Conservation (phyloP, 805 yeast species). For the Candida adriatica region DNA sequence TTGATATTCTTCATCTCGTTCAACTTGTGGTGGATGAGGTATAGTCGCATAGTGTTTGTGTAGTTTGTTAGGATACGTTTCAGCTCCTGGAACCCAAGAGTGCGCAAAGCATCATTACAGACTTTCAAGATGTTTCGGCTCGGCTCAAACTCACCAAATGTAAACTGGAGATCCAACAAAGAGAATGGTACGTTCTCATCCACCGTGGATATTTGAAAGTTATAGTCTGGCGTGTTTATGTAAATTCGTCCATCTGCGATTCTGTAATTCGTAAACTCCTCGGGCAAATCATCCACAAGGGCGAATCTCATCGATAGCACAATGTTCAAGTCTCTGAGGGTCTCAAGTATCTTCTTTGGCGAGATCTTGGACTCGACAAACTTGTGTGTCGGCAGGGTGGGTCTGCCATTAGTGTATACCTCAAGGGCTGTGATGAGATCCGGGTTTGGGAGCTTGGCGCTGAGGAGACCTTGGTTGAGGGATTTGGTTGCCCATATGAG, state of each 20-base stretch:
- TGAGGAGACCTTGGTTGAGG: conserved; percentile 64
- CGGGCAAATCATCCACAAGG: conserved; percentile 52
- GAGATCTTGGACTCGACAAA: conserved; percentile 44
- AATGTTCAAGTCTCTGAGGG: conserved; percentile 64
- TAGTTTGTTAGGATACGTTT: conserved; percentile 52
- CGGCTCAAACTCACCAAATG: conserved; percentile 14
- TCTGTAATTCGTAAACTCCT: conserved; percentile 51
- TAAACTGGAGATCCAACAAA: conserved; percentile 67
- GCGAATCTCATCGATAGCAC: conserved; percentile 72
- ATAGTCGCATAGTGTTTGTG: conserved; percentile 57
- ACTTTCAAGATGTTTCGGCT: conserved; percentile 42
- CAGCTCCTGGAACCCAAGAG: conserved; percentile 41
- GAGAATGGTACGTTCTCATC: conserved; percentile 65
- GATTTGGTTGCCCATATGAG: conserved; percentile 59
- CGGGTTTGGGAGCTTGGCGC: conserved; percentile 89
- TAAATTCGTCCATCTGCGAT: conserved; percentile 73
- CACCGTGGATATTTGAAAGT: conserved; percentile 71
- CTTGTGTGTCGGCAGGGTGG: conserved; percentile 61
- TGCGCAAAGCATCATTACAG: conserved; percentile 46
- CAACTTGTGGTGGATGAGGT: conserved; percentile 52
- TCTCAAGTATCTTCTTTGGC: conserved; percentile 51
- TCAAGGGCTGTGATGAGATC: conserved; percentile 85
- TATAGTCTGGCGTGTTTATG: conserved; percentile 54
- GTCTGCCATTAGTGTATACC: conserved; percentile 72
- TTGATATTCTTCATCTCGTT: conserved; percentile 45